A percentile compares a stretch with the other conserved stretches of the same genome.
Evolutionary conservation across 108 stramenopile genomes (phyloP).

Genomic region (Fistulifera solaris): DNA sequence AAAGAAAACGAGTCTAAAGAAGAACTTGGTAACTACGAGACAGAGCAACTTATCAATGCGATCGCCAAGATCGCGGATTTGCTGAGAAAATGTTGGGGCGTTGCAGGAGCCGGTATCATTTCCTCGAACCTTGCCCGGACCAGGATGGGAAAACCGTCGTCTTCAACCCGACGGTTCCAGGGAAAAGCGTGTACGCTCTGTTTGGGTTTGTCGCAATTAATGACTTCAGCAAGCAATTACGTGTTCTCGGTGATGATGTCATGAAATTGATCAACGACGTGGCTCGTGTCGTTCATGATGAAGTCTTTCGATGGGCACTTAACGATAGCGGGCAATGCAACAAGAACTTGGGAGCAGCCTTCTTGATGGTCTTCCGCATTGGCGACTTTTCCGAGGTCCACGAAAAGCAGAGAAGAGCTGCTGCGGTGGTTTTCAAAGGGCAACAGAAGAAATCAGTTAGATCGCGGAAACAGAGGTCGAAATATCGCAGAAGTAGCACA

Average conservation of each 20-base stretch:
- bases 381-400: constrained; percentile 59
- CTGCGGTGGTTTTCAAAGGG: constrained; percentile 53
- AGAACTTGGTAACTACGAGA: constrained; percentile 82
- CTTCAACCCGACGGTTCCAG: constrained; percentile 88
- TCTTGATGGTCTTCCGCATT: constrained; percentile 89
- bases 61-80: constrained; percentile 90
- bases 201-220: constrained; percentile 93
- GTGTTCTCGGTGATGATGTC: constrained; percentile 81
- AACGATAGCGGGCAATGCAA: constrained; percentile 90
- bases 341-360: constrained; percentile 94
- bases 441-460: constrained; percentile 4
- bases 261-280: constrained; percentile 95
- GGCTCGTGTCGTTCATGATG: constrained; percentile 85
- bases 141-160: constrained; percentile 59
- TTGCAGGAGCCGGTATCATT: constrained; percentile 94
- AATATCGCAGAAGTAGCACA: constrained; percentile 1
- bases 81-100: constrained; percentile 93
- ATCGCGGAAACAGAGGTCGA: constrained; percentile 2
- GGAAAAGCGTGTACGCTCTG: constrained; percentile 82
- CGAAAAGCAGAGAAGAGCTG: constrained; percentile 50
- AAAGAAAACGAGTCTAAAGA: constrained; percentile 14
- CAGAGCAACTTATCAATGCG: constrained; percentile 84
- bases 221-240: constrained; percentile 75
- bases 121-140: constrained; percentile 81
- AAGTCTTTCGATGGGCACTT: constrained; percentile 82